Evolutionary conservation across 2,329 filamentous ascomycete genomes (phyloP), one percentile per base, ranked within the genome.

Genomic region (Didymella lethalis): DNA sequence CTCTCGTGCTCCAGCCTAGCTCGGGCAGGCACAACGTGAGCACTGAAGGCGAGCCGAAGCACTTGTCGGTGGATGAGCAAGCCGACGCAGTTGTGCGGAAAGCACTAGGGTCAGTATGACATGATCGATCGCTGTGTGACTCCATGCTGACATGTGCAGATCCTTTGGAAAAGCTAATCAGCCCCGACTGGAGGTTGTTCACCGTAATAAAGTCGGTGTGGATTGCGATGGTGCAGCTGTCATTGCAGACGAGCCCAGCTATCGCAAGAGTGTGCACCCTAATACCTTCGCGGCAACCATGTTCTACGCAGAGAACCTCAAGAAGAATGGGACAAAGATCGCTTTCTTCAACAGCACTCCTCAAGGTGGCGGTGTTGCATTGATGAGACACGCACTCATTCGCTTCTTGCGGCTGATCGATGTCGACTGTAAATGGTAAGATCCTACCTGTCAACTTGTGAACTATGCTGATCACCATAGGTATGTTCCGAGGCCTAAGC

Each of bases 321-420:
- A 88, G 64, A 72, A 82, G 56, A 83, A 86, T 48, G 87, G 89
- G 56, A 84, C 85, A 59, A 90, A 87, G 71, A 83, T 93, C 66
- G 90, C 90, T 1, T 93, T 92, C 77, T 93, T 93, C 81, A 92
- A 89, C 72, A 86, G 87, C 53, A 93, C 90, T 1, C 90, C 90
- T 1, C 90, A 93, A 71, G 90, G 91, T n/a, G 91, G 91, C 48
- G 90, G 91, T 41, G 91, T 94, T 8, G 90, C 90, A 5, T 80
- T 93, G 48, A 94, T 94, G 91, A 84, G 91, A 26, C 91, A 94
- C 74, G 89, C 91, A 11, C 77, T 94, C 29, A 85, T 93, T 46
- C 85, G 91, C 51, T 90, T 93, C 69, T 84, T 89, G 26, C 84
- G 86, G 54, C 79, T 87, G 3, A 72, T 91, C 44, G 88, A 85